Evolutionary conservation across 179 eudicot species (phyloP).

Genomic region (Nepenthes alata): DNA sequence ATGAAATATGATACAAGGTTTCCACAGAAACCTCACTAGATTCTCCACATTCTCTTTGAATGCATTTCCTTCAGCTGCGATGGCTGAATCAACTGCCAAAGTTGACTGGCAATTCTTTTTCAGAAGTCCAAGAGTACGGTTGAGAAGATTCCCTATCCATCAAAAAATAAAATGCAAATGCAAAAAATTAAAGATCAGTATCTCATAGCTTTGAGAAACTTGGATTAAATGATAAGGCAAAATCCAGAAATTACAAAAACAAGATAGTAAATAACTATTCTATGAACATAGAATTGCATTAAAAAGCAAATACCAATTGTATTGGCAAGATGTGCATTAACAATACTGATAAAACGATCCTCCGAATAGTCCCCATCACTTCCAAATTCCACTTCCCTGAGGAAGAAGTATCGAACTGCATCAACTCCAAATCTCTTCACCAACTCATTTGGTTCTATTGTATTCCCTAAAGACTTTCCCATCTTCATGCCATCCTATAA

Average conservation of each 20-base stretch:
- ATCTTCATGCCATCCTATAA: constrained; percentile 99
- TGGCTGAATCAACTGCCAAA: constrained; percentile 57
- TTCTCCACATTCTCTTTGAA: constrained; percentile 68
- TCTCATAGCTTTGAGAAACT: not conserved
- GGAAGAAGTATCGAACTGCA: constrained; percentile 92
- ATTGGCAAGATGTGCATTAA: constrained; percentile 96
- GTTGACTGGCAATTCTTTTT: constrained; percentile 91
- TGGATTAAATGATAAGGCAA: not conserved
- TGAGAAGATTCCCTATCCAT: constrained; percentile 80
- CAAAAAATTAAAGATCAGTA: not conserved
- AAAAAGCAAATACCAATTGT: constrained; percentile 49
- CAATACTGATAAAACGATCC: constrained; percentile 79
- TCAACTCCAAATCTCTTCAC: constrained; percentile 84
- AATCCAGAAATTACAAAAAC: not conserved
- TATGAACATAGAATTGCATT: not conserved
- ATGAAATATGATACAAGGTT: constrained; percentile 1
- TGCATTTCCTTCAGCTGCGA: constrained; percentile 80
- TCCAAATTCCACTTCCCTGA: constrained; percentile 95
- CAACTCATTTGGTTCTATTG: constrained; percentile 87
- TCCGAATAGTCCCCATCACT: constrained; percentile 97
- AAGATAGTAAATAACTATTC: not conserved
- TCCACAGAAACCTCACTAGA: constrained; percentile 36
- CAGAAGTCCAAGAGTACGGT: constrained; percentile 94
- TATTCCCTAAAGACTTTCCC: constrained; percentile 97
- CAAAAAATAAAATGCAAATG: not conserved